A percentile compares a stretch with the other conserved stretches of the same genome.
Conservation (phyloP, 2,329 filamentous ascomycete species). For the Colletotrichum orchidophilum region DNA sequence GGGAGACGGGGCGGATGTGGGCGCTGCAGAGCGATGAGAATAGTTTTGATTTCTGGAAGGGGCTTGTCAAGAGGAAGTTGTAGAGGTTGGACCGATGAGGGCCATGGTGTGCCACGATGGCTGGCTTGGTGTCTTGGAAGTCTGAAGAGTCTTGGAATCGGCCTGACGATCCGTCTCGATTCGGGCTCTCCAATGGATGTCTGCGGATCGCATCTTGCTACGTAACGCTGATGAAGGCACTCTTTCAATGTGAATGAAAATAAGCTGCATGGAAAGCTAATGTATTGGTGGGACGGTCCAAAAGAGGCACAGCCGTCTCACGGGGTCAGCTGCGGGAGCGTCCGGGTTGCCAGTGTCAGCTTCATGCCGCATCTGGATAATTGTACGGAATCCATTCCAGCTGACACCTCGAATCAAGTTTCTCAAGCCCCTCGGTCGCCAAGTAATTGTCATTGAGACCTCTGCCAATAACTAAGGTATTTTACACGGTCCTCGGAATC, state of each 20-base stretch:
- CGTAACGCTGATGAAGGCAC: not conserved
- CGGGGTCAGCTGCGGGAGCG: not conserved
- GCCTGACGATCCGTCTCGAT: not conserved
- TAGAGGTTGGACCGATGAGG: no score
- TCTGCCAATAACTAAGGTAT: not conserved
- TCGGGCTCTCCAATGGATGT: not conserved
- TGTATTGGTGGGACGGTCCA: no score
- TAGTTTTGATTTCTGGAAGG: constrained; percentile 97
- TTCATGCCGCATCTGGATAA: not conserved
- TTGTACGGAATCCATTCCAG: not conserved
- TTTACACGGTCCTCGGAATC: not conserved
- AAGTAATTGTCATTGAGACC: not conserved
- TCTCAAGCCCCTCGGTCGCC: not conserved
- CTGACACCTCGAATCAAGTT: not conserved
- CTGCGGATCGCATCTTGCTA: not conserved
- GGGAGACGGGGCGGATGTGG: constrained; percentile 80
- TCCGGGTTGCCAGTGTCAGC: not conserved
- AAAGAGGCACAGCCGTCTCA: not conserved
- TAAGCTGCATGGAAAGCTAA: not conserved
- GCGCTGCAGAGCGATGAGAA: constrained; percentile 95
- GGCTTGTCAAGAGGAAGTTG: constrained; percentile 82
- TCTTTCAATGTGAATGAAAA: not conserved
- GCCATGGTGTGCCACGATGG: no score
- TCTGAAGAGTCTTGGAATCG: not conserved
- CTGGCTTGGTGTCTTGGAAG: no score